A percentile compares a stretch with the other conserved stretches of the same genome.
These are phyloP conservation scores for Prunus salicina DNA, from an alignment of 306 rosid genomes.

Conservation along the genomic window DNA sequence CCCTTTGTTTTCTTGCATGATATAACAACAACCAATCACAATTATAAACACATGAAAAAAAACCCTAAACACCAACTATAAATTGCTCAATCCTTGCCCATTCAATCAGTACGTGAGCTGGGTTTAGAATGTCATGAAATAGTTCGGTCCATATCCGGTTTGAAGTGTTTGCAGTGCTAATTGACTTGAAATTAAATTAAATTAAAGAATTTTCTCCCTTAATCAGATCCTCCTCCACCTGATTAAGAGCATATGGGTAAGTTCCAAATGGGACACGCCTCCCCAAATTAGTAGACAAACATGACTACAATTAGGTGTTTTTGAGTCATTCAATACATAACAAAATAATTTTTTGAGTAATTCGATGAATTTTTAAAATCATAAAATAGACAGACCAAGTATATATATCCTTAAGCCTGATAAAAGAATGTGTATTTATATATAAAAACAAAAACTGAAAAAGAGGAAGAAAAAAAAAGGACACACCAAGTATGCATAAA, in stretches of 20 bases:
- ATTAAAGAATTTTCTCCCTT: not conserved
- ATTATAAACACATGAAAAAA: not conserved
- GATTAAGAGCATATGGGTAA: constrained; percentile 33
- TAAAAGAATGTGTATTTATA: not conserved
- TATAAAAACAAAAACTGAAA: constrained; percentile 14
- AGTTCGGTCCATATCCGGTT: no score
- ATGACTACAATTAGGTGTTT: constrained; percentile 65
- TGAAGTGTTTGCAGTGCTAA: no score
- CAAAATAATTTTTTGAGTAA: constrained; percentile 45
- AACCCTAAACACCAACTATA: not conserved
- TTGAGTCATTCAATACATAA: constrained; percentile 59
- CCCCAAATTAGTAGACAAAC: constrained; percentile 58
- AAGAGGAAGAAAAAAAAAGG: not conserved
- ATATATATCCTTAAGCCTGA: constrained; percentile 19
- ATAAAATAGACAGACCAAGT: constrained; percentile 29
- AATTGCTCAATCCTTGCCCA: not conserved
- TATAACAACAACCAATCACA: not conserved
- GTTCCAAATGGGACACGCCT: constrained; percentile 43
- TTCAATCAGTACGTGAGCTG: no score
- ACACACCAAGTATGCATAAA: constrained; percentile 28
- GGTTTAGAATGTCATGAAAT: no score
- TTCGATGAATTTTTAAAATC: constrained; percentile 42
- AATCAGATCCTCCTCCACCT: constrained; percentile 31
- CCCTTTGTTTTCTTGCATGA: not conserved
- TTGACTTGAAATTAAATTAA: not conserved